Base-by-base conservation (phyloP, 2,329 filamentous ascomycete species). In the Dothidotthia symphoricarpi region DNA sequence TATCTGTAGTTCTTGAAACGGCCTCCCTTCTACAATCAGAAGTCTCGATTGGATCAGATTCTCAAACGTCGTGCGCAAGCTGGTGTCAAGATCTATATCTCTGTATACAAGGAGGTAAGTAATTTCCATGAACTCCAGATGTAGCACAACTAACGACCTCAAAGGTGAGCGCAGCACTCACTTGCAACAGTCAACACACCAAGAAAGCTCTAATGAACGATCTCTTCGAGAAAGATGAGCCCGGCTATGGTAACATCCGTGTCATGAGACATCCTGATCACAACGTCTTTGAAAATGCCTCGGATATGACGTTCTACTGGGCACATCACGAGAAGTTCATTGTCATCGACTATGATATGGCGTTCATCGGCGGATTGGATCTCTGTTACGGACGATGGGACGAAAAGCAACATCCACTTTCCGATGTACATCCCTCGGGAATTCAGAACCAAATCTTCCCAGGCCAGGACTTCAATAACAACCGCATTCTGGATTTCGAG, bases 321-420 rank as follows among this genome's bases (percentile, higher is more conserved):
- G 93, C 93, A 0, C 93, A 98, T 63, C 93, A 98, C 63, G 93
- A 98, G 59, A 98, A 98, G 64, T 94, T 96, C 61, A 86, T 97
- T 37, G 86, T 98, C 13, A 86, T 97, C 36, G 93, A 97, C 69
- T 95, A 95, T 59, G 78, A 83, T 12, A 70, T 91, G 53, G 93
- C 89, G 11, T 97, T 97, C 59, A 91, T 97, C 41, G 93, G 93
- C 35, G 93, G 93, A 0, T 75, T 98, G 5, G 93, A 98, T 68
- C 73, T 97, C 22, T 98, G 93, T 67, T 98, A 96, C 63, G 93
- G 93, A 7, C 81, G 93, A 36, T 97, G 90, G 90, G 93, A 98
- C 59, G 78, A 79, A 38, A 81, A 86, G 47, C 87, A 95, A 58
- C 93, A 97, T 68, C 78, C 83, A 1, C 75, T 96, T 11, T 78